Evolutionary conservation across 192 early-diverging fungal genomes (phyloP), one percentile per base, ranked within the genome.

Genomic region (Rhizophagus sp.): DNA sequence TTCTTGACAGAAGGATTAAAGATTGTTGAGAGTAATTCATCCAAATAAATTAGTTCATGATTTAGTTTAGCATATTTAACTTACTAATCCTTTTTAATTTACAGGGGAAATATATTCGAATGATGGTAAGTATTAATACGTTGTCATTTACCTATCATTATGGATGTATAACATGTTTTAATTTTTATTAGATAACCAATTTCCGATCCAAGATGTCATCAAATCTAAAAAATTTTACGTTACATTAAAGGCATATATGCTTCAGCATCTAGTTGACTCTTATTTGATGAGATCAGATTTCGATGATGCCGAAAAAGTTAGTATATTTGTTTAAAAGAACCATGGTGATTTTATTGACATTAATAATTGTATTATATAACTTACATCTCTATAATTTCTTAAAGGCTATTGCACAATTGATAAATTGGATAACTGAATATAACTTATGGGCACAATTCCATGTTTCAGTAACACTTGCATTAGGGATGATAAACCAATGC

Each of bases 321-420:
- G 49, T n/a, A 19, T 1, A 76, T 85, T 79, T 80, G 80, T 41
- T 61, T 81, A 19, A 79, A 80, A 33, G 80, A 78, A 82, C 52
- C 75, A 6, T 72, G 78, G 25, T 69, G 73, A 6, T 84, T 78
- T 39, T 74, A 73, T 24, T 7, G 75, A 39, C 71, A 79, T 84
- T 75, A 36, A 41, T 0, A 41, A 41, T 41, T 80, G 10, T 27
- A 50, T 8, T 81, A 80, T 67, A 81, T 76, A 66, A 78, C 77
- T 83, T 49, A 73, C 4, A 81, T 81, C 34, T 81, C 73, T 7
- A 76, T 83, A 15, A 73, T 74, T 4, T 57, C 79, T 34, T 81
- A 80, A 12, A 86, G 83, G 74, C 70, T 65, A 25, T 83, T 80
- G 79, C 84, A 77, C 1, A 39, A 80, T 33, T 82, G 81, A 75